These are phyloP conservation scores for Litsea cubeba DNA, from an alignment of 164 flowering plant species.

Conservation along the genomic window DNA sequence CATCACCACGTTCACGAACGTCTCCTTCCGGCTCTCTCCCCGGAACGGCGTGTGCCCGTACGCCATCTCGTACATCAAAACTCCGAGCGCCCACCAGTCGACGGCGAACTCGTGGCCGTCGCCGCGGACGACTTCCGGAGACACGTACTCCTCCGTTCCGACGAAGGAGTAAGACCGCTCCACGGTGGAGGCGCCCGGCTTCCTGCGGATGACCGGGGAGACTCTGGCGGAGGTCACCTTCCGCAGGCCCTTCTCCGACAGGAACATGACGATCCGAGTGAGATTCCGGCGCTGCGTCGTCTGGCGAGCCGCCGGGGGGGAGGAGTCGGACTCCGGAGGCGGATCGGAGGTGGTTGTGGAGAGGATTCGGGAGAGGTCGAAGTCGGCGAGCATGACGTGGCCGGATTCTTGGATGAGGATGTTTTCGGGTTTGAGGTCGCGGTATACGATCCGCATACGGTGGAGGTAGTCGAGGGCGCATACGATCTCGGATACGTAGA, in stretches of 20 bases:
- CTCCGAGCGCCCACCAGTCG: slow-evolving; percentile 96
- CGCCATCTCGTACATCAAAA: slow-evolving; percentile 77
- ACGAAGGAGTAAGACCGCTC: slow-evolving; percentile 36
- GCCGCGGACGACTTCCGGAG: slow-evolving; percentile 82
- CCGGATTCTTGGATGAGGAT: slow-evolving; percentile 63
- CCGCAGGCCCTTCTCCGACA: slow-evolving; percentile 17
- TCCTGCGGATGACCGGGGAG: slow-evolving; percentile 53
- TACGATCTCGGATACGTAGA: slow-evolving; percentile 69
- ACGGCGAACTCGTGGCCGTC: slow-evolving; percentile 92
- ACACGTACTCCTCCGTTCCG: slow-evolving; percentile 88
- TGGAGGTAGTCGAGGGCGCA: slow-evolving; percentile 70
- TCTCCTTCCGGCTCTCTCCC: slow-evolving; percentile 74
- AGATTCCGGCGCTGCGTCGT: slow-evolving; percentile 23
- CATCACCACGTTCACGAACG: slow-evolving; percentile 49
- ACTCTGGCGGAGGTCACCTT: slow-evolving; percentile 74
- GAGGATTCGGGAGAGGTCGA: slow-evolving; percentile 52
- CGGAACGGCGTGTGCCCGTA: slow-evolving; percentile 85
- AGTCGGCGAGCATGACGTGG: slow-evolving; percentile 69
- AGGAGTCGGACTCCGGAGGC: neutral
- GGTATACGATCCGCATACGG: slow-evolving; percentile 56
- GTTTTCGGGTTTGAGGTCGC: slow-evolving; percentile 85
- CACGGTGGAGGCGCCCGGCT: slow-evolving; percentile 16
- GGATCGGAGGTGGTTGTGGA: neutral
- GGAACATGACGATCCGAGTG: slow-evolving; percentile 39
- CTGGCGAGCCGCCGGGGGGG: neutral